Evolutionary conservation across 257 asterid genomes (phyloP), one percentile per base, ranked within the genome.

Genomic region (Salvia miltiorrhiza): DNA sequence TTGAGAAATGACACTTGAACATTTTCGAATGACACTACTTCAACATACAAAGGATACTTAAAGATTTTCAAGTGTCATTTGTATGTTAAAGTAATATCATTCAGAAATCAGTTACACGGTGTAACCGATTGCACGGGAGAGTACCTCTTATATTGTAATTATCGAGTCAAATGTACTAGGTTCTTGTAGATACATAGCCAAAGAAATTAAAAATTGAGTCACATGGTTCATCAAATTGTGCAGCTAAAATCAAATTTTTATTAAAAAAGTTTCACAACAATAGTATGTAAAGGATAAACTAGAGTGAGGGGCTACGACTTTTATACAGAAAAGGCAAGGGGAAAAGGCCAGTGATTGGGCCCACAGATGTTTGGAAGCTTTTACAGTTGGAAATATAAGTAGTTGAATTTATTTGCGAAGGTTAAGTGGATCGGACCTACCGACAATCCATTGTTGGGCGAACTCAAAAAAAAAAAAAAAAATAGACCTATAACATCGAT

Each of bases 301-400:
- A 35, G 28, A 59, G 20, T 30, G 63, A 9, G 39, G 23, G 58
- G 58, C 32, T 50, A 50, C 2, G 55, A 19, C 5, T 17, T 30
- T 4, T n/a, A n/a, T n/a, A n/a, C n/a, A 16, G 45, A 11, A 7
- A 9, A 9, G 3, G 1, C 0, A 4, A 23, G 23, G 40, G 1
- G 45, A 56, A 44, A 69, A 32, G 24, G 26, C 10, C 9, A 32
- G 41, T 4, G 13, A 4, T 45, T 61, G 75, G 75, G 1, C 68
- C 75, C 61, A 70, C 32, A 0, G 19, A 9, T 20, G 68, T 70
- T 69, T 58, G 68, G 68, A 59, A 45, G 61, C 68, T 70, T 59
- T 70, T 20, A 60, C 66, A 32, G 53, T 70, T 70, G 75, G 75
- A 70, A 58, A 32, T 21, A 32, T 21, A 32, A 58, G 67, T 20